Evolutionary conservation across 192 early-diverging fungal species (phyloP).

Genomic region (Gonapodya sp.): DNA sequence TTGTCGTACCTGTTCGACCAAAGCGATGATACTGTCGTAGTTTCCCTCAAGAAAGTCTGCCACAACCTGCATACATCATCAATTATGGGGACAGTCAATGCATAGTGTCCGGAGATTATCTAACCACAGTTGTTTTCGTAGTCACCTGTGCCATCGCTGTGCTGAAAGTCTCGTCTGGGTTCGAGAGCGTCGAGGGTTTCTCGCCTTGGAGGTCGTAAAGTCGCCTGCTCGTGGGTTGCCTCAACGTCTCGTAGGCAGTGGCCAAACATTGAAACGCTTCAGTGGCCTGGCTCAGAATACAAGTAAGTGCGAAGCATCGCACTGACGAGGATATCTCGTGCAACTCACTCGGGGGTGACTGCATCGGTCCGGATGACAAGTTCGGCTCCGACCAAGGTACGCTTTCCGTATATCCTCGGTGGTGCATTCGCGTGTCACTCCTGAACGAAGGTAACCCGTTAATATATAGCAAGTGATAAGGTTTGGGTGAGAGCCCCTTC

Average conservation of each 20-base stretch:
- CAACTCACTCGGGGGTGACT: not conserved
- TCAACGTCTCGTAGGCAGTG: conserved; percentile 4
- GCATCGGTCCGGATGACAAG: not conserved
- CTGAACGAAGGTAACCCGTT: not conserved
- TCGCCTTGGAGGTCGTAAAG: conserved; percentile 9
- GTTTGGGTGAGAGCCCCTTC: not conserved
- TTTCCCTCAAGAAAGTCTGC: not conserved
- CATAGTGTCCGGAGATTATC: not conserved
- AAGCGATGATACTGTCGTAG: not conserved
- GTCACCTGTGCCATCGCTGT: not conserved
- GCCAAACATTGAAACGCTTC: conserved; percentile 4
- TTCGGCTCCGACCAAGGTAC: not conserved
- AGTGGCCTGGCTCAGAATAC: not conserved
- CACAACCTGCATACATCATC: not conserved
- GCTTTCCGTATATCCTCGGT: not conserved
- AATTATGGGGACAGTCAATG: not conserved
- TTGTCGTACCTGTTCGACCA: not conserved
- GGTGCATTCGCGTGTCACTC: not conserved
- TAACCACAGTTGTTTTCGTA: not conserved
- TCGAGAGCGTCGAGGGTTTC: not conserved
- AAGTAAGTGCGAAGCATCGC: no score
- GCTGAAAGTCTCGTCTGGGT: not conserved
- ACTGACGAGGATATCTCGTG: no score
- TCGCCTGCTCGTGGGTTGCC: not conserved
- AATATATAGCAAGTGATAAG: no score